phyloP scores from a whole-genome alignment of 2,329 filamentous ascomycete genomes.

The Apiospora pterosperma region DNA sequence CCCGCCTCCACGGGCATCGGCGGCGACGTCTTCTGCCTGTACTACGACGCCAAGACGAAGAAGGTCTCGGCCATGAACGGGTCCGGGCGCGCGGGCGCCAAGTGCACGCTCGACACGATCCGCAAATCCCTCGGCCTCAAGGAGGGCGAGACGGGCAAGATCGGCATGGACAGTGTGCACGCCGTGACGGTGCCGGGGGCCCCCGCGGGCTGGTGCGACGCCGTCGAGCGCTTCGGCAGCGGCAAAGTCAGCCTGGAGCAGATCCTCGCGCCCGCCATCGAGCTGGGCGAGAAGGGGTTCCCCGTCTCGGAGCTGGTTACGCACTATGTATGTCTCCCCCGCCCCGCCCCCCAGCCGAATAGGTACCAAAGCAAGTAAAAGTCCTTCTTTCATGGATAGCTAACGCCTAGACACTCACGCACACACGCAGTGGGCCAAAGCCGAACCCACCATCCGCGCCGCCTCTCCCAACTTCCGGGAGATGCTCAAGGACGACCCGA shows the following conservation, averaged over 20 bases:
- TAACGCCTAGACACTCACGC: neutral
- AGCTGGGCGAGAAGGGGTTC: conserved; percentile 83
- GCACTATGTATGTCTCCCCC: conserved; percentile 52
- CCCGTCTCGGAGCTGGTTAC: conserved; percentile 81
- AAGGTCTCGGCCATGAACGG: conserved; percentile 87
- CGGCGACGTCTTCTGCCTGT: conserved; percentile 95
- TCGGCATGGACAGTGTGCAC: conserved; percentile 75
- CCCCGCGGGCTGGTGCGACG: conserved; percentile 89
- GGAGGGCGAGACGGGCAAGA: conserved; percentile 51
- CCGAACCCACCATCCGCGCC: conserved; percentile 59
- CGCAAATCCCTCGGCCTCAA: conserved; percentile 65
- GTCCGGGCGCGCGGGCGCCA: conserved; percentile 76
- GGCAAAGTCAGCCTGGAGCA: conserved; percentile 75
- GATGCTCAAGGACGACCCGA: conserved; percentile 77
- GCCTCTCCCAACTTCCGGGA: conserved; percentile 86
- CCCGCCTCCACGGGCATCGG: conserved; percentile 92
- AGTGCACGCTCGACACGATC: conserved; percentile 66
- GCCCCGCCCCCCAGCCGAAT: neutral
- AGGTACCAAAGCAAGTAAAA: neutral
- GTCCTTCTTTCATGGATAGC: neutral
- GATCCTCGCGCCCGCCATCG: conserved; percentile 78
- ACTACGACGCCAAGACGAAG: conserved; percentile 78
- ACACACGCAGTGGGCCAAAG: conserved; percentile 62
- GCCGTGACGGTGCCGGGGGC: conserved; percentile 87
- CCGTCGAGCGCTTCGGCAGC: conserved; percentile 83